These are phyloP conservation scores for Akanthomyces lecanii DNA, from an alignment of 2,329 filamentous ascomycete genomes.

Conservation along the genomic window DNA sequence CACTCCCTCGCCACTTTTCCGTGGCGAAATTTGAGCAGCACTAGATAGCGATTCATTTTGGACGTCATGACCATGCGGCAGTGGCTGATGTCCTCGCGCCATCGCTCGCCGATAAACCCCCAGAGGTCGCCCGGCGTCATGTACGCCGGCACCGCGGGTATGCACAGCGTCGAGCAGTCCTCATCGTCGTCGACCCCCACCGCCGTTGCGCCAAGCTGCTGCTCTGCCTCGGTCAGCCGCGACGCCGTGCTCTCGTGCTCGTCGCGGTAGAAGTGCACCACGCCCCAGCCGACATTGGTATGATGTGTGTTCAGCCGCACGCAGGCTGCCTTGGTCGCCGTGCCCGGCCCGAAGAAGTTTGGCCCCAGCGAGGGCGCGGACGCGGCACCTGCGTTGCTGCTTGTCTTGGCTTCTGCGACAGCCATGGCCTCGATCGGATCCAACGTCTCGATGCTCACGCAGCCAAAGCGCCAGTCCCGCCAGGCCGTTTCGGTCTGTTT, in stretches of 20 bases:
- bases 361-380: conserved; percentile 52
- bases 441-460: conserved; percentile 75
- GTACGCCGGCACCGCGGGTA: conserved; percentile 91
- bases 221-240: conserved; percentile 22
- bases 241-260: conserved; percentile 66
- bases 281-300: conserved; percentile 82
- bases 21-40: conserved; percentile 87
- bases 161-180: conserved; percentile 83
- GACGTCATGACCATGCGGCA: conserved; percentile 92
- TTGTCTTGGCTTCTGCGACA: conserved; percentile 33
- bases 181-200: conserved; percentile 35
- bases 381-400: conserved; percentile 38
- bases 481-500: conserved; percentile 20
- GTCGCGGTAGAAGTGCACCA: conserved; percentile 92
- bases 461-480: conserved; percentile 76
- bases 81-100: conserved; percentile 81
- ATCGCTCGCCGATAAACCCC: conserved; percentile 85
- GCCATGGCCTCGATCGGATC: conserved; percentile 49
- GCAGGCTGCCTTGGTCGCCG: conserved; percentile 79
- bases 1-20: conserved; percentile 70
- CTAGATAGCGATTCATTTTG: conserved; percentile 86
- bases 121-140: conserved; percentile 87
- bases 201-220: conserved; percentile 20
- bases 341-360: conserved; percentile 55
- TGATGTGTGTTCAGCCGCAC: conserved; percentile 65